Evolutionary conservation across 2,329 filamentous ascomycete species (phyloP).

Genomic region (Alternaria viburni): DNA sequence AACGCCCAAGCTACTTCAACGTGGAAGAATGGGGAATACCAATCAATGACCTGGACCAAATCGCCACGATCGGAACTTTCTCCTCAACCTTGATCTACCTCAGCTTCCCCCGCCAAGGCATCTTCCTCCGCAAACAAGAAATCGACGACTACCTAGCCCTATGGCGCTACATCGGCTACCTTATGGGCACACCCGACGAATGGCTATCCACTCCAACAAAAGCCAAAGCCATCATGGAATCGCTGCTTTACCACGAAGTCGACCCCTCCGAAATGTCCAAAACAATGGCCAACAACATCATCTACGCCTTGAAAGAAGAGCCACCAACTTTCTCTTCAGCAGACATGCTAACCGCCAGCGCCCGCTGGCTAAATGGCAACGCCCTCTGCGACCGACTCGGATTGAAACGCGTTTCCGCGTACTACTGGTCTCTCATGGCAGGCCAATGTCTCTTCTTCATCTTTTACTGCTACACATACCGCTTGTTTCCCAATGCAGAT

Average conservation of each 20-base stretch:
- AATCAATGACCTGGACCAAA: constrained; percentile 77
- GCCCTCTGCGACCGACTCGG: constrained; percentile 66
- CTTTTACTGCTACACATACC: constrained; percentile 59
- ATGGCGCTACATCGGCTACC: constrained; percentile 76
- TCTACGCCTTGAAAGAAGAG: constrained; percentile 69
- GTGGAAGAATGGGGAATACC: constrained; percentile 66
- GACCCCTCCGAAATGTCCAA: constrained; percentile 67
- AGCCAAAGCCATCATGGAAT: constrained; percentile 71
- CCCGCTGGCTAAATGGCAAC: constrained; percentile 73
- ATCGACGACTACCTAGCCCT: constrained; percentile 73
- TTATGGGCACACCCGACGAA: constrained; percentile 71
- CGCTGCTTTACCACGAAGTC: constrained; percentile 70
- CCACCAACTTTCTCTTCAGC: constrained; percentile 70
- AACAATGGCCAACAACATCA: constrained; percentile 76
- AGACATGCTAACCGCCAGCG: constrained; percentile 71
- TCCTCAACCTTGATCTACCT: constrained; percentile 71
- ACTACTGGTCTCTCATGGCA: constrained; percentile 66
- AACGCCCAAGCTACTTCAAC: constrained; percentile 67
- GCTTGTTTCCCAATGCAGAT: constrained; percentile 58
- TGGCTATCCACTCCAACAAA: constrained; percentile 63
- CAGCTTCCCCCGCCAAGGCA: constrained; percentile 74
- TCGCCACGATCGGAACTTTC: constrained; percentile 75
- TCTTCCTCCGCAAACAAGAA: constrained; percentile 68
- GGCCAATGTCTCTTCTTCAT: constrained; percentile 73
- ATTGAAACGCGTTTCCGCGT: constrained; percentile 62